A percentile compares a stretch with the other conserved stretches of the same genome.
Conservation (phyloP, 2,329 filamentous ascomycete species). For the Fusarium torreyae region DNA sequence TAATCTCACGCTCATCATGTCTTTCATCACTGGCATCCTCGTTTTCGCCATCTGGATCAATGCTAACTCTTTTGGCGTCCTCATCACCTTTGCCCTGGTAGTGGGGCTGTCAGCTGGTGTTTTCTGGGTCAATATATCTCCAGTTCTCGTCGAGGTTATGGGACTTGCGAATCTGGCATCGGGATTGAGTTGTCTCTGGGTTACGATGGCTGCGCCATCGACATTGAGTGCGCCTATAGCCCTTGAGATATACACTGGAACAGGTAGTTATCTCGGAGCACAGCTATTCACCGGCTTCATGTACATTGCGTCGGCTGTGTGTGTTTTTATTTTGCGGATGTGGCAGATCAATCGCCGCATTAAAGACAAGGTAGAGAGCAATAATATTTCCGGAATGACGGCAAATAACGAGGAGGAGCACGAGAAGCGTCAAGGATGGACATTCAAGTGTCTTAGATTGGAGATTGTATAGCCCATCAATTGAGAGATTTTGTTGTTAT, state of each 20-base stretch:
- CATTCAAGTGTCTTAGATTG: fast-evolving
- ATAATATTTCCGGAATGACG: background rate
- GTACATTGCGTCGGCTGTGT: slow-evolving; percentile 14
- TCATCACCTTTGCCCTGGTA: slow-evolving; percentile 18
- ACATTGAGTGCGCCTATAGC: slow-evolving; percentile 36
- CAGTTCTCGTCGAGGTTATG: slow-evolving; percentile 26
- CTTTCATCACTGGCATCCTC: slow-evolving; percentile 43
- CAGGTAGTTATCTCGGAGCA: slow-evolving; percentile 28
- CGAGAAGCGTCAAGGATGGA: background rate
- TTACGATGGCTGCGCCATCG: slow-evolving; percentile 17
- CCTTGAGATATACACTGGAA: slow-evolving; percentile 15
- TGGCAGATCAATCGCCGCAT: background rate
- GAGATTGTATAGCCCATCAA: background rate
- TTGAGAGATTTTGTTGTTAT: background rate
- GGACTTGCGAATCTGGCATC: slow-evolving; percentile 20
- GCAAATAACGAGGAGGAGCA: fast-evolving
- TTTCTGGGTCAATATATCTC: slow-evolving; percentile 30
- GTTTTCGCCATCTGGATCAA: slow-evolving; percentile 27
- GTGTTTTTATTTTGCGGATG: background rate
- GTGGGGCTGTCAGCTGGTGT: slow-evolving; percentile 19
- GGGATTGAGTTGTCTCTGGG: slow-evolving; percentile 31
- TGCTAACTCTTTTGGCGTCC: slow-evolving; percentile 15
- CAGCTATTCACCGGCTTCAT: slow-evolving; percentile 33
- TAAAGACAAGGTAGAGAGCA: fast-evolving
- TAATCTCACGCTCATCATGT: slow-evolving; percentile 72